Evolutionary conservation across 306 rosid species (phyloP), one percentile per base, ranked within the genome.

Genomic region (Malus domestica): DNA sequence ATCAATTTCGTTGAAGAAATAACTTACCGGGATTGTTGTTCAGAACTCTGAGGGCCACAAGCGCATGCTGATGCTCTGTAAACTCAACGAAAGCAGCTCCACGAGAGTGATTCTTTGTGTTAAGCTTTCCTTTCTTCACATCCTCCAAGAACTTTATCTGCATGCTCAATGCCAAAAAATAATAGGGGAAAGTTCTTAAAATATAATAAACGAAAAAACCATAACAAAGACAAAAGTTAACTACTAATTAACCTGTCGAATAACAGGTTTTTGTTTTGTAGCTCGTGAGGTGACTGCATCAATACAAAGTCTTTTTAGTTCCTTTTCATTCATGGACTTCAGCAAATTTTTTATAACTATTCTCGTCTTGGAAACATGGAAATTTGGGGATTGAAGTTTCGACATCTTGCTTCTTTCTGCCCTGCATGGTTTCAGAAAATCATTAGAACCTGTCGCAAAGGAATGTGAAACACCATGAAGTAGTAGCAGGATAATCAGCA

Each of bases 61-160:
- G 96, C 64, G 99, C 97, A 72, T 95, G 99, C 78, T 95, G 89
- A 85, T 95, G 99, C 87, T 92, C 99, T 7, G 93, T 87, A 83
- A 95, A 92, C 87, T 95, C 97, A 42, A 95, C 77, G 70, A 95
- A 95, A 66, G 99, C 99, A 71, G 91, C 96, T 51, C 99, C 99
- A 29, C 97, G 93, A 20, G 97, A 90, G 83, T 88, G 66, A 70
- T 80, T 85, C 78, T 88, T 88, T 33, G 86, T 74, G 38, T 82
- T 82, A 38, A 64, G 84, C 79, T 90, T 86, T 74, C 97, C 97
- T 78, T 95, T 95, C 85, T 83, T 95, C 73, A 60, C 85, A 83
- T 92, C 96, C 85, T 88, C 86, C 85, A 95, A 77, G 85, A 85
- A 85, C 86, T 92, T 95, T 60, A 95, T 80, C 99, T 95, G 90